Evolutionary conservation across 352 stramenopile genomes (phyloP).

Genomic region (Thalassiosira hispida): DNA sequence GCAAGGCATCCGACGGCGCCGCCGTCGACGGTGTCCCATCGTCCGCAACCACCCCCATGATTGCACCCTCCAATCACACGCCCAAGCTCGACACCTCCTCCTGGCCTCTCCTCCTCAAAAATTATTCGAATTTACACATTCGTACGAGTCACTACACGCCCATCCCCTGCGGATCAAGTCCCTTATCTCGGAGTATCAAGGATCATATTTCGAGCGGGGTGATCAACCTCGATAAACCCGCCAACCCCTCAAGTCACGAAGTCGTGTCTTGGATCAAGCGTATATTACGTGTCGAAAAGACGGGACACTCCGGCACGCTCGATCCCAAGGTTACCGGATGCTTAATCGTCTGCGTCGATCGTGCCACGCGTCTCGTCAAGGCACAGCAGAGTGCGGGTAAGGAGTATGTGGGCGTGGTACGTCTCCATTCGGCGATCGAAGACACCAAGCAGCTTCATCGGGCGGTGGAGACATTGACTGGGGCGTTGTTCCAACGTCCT

Average conservation of each 20-base stretch:
- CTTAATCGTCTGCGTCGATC: slow-evolving; percentile 99
- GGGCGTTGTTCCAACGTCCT: slow-evolving; percentile 99
- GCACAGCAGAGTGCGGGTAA: slow-evolving; percentile 97
- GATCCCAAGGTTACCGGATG: slow-evolving; percentile 99
- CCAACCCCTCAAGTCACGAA: slow-evolving; percentile 99
- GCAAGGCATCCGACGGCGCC: slow-evolving; percentile 58
- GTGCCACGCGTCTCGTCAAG: slow-evolving; percentile 95
- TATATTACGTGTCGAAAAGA: slow-evolving; percentile 99
- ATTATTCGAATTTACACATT: slow-evolving; percentile 98
- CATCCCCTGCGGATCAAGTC: slow-evolving; percentile 95
- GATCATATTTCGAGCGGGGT: slow-evolving; percentile 98
- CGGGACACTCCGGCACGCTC: slow-evolving; percentile 98
- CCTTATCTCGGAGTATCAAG: slow-evolving; percentile 95
- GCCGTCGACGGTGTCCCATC: slow-evolving; percentile 12
- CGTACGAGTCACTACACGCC: slow-evolving; percentile 99
- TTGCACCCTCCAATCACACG: slow-evolving; percentile 81
- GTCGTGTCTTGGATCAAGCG: slow-evolving; percentile 99
- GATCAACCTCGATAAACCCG: slow-evolving; percentile 99
- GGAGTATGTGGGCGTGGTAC: slow-evolving; percentile 98
- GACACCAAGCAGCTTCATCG: slow-evolving; percentile 89
- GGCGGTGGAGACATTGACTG: slow-evolving; percentile 98
- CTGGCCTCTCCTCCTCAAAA: slow-evolving; percentile 99
- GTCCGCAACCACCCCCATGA: slow-evolving; percentile 60
- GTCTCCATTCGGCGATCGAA: slow-evolving; percentile 96
- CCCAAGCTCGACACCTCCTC: slow-evolving; percentile 95